Conservation (phyloP, 2,329 filamentous ascomycete species). For the Aureobasidium subglaciale region DNA sequence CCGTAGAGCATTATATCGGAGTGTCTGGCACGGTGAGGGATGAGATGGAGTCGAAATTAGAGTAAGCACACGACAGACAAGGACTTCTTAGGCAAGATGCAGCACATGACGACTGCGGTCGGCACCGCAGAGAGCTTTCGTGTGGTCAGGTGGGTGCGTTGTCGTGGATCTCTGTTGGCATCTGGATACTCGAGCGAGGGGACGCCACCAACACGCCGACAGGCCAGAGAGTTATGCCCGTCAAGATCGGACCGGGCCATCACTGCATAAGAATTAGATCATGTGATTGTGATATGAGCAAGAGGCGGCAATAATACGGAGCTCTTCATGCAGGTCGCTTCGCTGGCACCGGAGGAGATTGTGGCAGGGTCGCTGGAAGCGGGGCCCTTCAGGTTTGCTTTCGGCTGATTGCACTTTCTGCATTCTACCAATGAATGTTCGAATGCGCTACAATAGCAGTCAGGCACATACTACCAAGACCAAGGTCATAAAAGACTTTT, state of each 20-base stretch:
- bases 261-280: constrained; percentile 6
- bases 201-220: constrained; percentile 7
- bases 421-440: background rate
- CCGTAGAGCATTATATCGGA: background rate
- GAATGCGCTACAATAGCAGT: background rate
- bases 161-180: constrained; percentile 10
- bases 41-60: background rate
- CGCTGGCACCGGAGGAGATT: constrained; percentile 5
- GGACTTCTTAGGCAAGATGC: background rate
- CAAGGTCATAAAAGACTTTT: background rate
- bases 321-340: constrained; percentile 11
- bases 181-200: background rate
- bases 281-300: constrained; percentile 9
- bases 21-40: background rate
- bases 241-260: constrained; percentile 10
- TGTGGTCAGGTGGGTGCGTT: constrained; percentile 14
- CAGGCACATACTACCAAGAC: background rate
- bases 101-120: constrained; percentile 13
- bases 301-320: constrained; percentile 1
- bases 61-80: constrained; percentile 6
- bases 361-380: constrained; percentile 4
- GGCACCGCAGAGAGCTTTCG: background rate
- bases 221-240: background rate
- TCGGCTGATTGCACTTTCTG: constrained; percentile 7
- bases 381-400: background rate